A percentile compares a stretch with the other conserved stretches of the same genome.
Conservation (phyloP, 2,329 filamentous ascomycete species). For the Phyllosticta citrichinensis region DNA sequence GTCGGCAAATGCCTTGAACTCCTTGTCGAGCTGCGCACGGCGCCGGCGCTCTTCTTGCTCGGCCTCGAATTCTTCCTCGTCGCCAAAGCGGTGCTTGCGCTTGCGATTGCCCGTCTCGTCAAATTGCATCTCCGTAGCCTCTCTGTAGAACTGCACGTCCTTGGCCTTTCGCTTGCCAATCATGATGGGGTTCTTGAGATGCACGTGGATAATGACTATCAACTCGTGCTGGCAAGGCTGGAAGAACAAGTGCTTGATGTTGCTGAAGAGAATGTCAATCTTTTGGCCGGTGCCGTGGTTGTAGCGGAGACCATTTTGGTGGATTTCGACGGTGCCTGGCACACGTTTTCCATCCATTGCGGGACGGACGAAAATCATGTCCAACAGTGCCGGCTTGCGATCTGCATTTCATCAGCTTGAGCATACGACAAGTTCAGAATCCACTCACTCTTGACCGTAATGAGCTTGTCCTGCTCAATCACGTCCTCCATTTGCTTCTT, state of each 20-base stretch:
- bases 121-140: conserved; percentile 97
- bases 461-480: conserved; percentile 93
- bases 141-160: conserved; percentile 95
- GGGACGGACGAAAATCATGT: conserved; percentile 91
- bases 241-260: conserved; percentile 98
- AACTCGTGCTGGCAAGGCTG: conserved; percentile 93
- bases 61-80: conserved; percentile 97
- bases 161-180: conserved; percentile 99
- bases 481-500: conserved; percentile 99
- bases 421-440: not conserved
- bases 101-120: conserved; percentile 98
- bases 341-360: conserved; percentile 95
- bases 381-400: conserved; percentile 78
- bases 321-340: conserved; percentile 90
- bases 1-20: conserved; percentile 93
- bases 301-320: conserved; percentile 98
- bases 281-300: conserved; percentile 64
- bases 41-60: conserved; percentile 93
- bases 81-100: conserved; percentile 92
- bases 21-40: conserved; percentile 81
- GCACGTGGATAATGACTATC: conserved; percentile 96
- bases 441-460: conserved; percentile 81
- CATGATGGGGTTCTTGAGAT: conserved; percentile 95
- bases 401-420: conserved; percentile 40
- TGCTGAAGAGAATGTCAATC: conserved; percentile 93